A percentile compares a stretch with the other conserved stretches of the same genome.
phyloP scores from a whole-genome alignment of 129 eudicot species.

The Sambucus nigra region DNA sequence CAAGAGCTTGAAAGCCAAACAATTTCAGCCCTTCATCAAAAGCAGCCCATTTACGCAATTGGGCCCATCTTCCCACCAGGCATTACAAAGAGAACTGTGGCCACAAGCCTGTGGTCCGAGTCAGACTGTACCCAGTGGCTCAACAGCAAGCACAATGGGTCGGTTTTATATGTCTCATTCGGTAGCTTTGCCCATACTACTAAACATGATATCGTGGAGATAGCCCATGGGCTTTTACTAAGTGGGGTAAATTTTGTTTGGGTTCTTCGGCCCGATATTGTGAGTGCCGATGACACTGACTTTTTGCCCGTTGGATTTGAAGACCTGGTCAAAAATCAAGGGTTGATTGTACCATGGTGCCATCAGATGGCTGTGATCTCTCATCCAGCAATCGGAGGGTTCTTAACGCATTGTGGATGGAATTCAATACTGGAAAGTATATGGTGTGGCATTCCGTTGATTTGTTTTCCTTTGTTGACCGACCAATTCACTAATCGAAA shows the following conservation, averaged over 20 bases:
- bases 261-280: constrained; percentile 64
- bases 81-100: constrained; percentile 37
- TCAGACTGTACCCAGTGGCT: constrained; percentile 74
- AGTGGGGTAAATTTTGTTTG: constrained; percentile 60
- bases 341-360: constrained; percentile 61
- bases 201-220: constrained; percentile 47
- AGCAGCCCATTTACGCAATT: constrained; percentile 58
- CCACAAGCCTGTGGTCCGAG: constrained; percentile 74
- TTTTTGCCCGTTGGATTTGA: constrained; percentile 44
- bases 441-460: constrained; percentile 47
- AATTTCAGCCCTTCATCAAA: constrained; percentile 30
- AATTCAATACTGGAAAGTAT: constrained; percentile 61
- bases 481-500: constrained; percentile 65
- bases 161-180: constrained; percentile 74
- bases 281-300: constrained; percentile 44
- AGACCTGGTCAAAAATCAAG: constrained; percentile 31
- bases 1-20: constrained; percentile 66
- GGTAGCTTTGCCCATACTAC: constrained; percentile 77
- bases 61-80: constrained; percentile 55
- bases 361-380: constrained; percentile 39
- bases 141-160: constrained; percentile 35
- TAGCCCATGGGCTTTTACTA: constrained; percentile 42
- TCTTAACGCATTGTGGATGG: constrained; percentile 76
- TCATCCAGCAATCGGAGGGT: constrained; percentile 51
- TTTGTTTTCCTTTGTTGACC: constrained; percentile 51